These are phyloP conservation scores for Holtermannia corniformis DNA, from an alignment of 768 basidiomycete species.

Conservation along the genomic window DNA sequence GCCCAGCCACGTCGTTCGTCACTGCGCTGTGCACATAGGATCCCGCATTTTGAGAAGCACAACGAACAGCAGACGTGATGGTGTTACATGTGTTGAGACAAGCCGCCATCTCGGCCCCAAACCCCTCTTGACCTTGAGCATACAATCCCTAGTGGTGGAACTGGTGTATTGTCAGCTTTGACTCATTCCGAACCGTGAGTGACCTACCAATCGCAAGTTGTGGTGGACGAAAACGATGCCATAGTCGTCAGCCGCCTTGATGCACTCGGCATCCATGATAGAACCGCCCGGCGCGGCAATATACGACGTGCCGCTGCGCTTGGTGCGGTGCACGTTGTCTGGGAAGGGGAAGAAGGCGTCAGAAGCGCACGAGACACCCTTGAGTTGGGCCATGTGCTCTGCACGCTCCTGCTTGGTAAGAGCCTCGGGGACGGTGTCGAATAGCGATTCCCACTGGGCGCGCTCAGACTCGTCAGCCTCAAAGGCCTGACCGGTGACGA, in stretches of 20 bases:
- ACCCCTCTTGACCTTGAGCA: neutral
- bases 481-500: slow-evolving; percentile 68
- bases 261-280: slow-evolving; percentile 94
- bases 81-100: neutral
- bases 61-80: no score
- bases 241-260: slow-evolving; percentile 92
- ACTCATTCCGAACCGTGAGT: slow-evolving; percentile 30
- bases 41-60: no score
- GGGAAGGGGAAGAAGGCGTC: slow-evolving; percentile 99
- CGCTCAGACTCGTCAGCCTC: slow-evolving; percentile 79
- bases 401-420: slow-evolving; percentile 62
- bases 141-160: slow-evolving; percentile 14
- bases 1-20: no score
- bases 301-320: slow-evolving; percentile 84
- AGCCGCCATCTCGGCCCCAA: neutral
- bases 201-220: slow-evolving; percentile 78
- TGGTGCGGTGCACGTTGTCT: slow-evolving; percentile 89
- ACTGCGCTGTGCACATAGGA: no score
- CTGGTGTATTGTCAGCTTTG: slow-evolving; percentile 1
- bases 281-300: slow-evolving; percentile 77
- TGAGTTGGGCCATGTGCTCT: slow-evolving; percentile 63
- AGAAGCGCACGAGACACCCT: slow-evolving; percentile 82
- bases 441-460: slow-evolving; percentile 79
- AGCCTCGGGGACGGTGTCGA: slow-evolving; percentile 58
- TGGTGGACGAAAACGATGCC: slow-evolving; percentile 87